Base-by-base conservation (phyloP, 2,329 filamentous ascomycete genomes). In the Cordyceps cateniannulata region DNA sequence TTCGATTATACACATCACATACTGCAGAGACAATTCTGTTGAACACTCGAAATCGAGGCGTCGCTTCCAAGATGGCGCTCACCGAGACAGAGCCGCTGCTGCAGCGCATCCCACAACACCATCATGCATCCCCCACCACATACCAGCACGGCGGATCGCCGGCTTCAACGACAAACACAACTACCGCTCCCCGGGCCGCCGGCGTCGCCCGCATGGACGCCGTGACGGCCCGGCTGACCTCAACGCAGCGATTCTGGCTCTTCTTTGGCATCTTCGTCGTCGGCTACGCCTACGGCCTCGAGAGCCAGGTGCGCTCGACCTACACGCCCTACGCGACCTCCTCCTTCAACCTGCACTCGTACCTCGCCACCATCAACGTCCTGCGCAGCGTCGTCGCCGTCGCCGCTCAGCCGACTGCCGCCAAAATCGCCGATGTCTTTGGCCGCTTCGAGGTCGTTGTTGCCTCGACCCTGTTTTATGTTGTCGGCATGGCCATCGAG, bases 341-440 rank as follows among this genome's bases (percentile, higher is more conserved):
- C 0, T 75, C 71, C 35, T 85, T 81, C 65, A 69, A 70, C 4
- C 63, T 77, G 6, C 84, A 87, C 67, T 84, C 82, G 35, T 75
- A 83, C 52, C 72, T 85, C 3, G 77, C 83, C 0, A 86, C 84
- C 1, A 78, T 87, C 63, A 83, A 81, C 67, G 81, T 85, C 12
- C 67, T 87, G 14, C 77, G 82, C 12, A 77, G 78, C 54, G 83
- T 87, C 29, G 80, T 87, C 63, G 84, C 82, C 7, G 84, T 83
- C 40, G 84, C 83, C 2, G 79, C 81, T 3, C 72, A 84, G 73
- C 85, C 77, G 32, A 81, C 84, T 0, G 81, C 81, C 0, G 85
- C 83, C 10, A 87, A 86, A 65, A 77, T 87, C 60, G 82, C 85
- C 20, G 85, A 85, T 65, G 81, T 86, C 10, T 85, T 87, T 65